Percentiles rank a stretch among this genome's conserved stretches.
phyloP scores from a whole-genome alignment of 768 basidiomycete genomes.

The Russula ochroleuca region DNA sequence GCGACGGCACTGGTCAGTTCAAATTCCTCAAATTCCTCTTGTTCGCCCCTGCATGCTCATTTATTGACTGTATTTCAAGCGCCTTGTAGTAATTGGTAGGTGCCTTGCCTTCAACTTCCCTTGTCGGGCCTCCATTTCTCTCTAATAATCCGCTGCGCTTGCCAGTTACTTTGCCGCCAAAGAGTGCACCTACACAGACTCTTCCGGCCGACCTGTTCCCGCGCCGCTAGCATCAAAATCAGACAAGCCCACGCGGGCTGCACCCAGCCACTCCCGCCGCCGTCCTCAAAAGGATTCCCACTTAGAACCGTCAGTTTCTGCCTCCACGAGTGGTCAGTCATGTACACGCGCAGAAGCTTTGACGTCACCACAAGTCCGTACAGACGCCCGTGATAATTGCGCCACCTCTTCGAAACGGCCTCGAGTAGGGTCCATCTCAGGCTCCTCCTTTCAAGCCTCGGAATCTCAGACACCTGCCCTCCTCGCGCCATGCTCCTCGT shows the following conservation, averaged over 20 bases:
- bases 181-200: constrained; percentile 74
- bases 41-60: constrained; percentile 6
- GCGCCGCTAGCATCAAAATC: constrained; percentile 42
- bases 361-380: constrained; percentile 28
- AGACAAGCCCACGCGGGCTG: constrained; percentile 18
- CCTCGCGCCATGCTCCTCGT: constrained; percentile 6
- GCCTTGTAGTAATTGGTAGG: constrained; percentile 78
- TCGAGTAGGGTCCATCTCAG: constrained; percentile 13
- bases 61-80: constrained; percentile 39
- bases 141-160: constrained; percentile 17
- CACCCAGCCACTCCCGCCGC: constrained; percentile 18
- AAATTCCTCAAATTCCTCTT: constrained; percentile 1
- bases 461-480: constrained; percentile 3
- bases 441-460: constrained; percentile 4
- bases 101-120: constrained; percentile 5
- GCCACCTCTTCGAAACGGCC: constrained; percentile 14
- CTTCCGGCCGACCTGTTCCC: constrained; percentile 73
- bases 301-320: constrained; percentile 15
- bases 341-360: constrained; percentile 7
- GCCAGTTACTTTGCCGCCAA: constrained; percentile 76
- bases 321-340: constrained; percentile 6
- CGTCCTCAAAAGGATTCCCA: constrained; percentile 11
- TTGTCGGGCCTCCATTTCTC: constrained; percentile 1
- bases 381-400: constrained; percentile 31
- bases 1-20: constrained; percentile 70